Percentiles rank a stretch among this genome's conserved stretches.
phyloP scores from a whole-genome alignment of 768 basidiomycete genomes.

The Tephrocybe sp. region DNA sequence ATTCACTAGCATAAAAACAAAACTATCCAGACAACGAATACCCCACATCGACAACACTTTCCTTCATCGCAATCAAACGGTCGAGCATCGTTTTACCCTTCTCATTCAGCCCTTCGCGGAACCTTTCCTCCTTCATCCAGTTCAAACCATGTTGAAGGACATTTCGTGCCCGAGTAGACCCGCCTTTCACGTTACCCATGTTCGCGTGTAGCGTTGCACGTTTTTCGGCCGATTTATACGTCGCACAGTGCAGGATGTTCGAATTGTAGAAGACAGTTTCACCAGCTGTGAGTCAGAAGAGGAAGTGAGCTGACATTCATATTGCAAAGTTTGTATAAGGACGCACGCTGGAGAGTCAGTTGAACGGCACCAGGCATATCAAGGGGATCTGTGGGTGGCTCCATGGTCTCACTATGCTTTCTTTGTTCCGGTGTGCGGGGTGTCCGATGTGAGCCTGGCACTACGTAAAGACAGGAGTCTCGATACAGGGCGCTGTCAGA shows the following conservation, averaged over 20 bases:
- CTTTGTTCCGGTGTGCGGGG: constrained; percentile 62
- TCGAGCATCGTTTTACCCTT: constrained; percentile 56
- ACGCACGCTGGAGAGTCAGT: constrained; percentile 54
- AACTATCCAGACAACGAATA: constrained; percentile 44
- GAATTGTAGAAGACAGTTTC: constrained; percentile 81
- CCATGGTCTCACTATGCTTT: constrained; percentile 46
- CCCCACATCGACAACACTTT: constrained; percentile 40
- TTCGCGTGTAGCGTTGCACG: constrained; percentile 72
- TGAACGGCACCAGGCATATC: constrained; percentile 70
- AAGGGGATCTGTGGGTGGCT: constrained; percentile 55
- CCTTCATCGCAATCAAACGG: constrained; percentile 55
- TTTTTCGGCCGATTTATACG: constrained; percentile 47
- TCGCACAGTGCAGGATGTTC: constrained; percentile 76
- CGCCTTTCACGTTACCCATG: constrained; percentile 64
- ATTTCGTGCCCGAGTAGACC: constrained; percentile 64
- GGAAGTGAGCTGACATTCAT: not conserved
- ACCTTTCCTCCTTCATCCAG: constrained; percentile 64
- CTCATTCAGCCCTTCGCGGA: constrained; percentile 44
- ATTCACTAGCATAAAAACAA: too few species aligned
- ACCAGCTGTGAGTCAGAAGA: constrained; percentile 44
- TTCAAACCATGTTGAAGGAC: constrained; percentile 71
- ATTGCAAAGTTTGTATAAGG: not conserved
- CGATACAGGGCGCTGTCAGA: constrained; percentile 59
- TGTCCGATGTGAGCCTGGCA: constrained; percentile 64
- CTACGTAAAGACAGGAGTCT: constrained; percentile 69